Evolutionary conservation across 306 rosid genomes (phyloP).

Genomic region (Heteromeles arbutifolia): DNA sequence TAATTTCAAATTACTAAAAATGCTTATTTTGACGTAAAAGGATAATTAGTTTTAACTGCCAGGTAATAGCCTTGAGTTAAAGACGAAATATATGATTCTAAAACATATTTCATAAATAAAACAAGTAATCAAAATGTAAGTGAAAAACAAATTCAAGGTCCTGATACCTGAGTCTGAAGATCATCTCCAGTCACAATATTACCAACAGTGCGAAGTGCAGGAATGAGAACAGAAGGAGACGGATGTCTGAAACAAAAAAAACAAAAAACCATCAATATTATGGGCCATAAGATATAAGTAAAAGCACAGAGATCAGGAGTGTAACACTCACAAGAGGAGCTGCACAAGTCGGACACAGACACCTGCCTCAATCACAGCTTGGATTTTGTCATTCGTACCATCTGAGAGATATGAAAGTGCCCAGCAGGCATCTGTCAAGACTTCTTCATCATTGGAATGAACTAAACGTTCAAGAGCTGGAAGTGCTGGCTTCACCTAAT

Average conservation of each 20-base stretch:
- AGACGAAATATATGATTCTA: not conserved
- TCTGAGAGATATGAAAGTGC: conserved; percentile 87
- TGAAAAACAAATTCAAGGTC: not conserved
- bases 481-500: conserved; percentile 84
- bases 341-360: conserved; percentile 69
- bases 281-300: not conserved
- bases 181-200: conserved; percentile 94
- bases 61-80: not conserved
- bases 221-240: conserved; percentile 79
- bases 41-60: not conserved
- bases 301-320: not conserved
- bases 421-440: conserved; percentile 90
- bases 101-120: not conserved
- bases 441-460: conserved; percentile 88
- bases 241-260: conserved; percentile 53
- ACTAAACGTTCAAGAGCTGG: conserved; percentile 86
- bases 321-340: conserved; percentile 68
- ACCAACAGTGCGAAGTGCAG: conserved; percentile 93
- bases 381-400: conserved; percentile 90
- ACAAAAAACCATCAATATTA: not conserved
- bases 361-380: conserved; percentile 88
- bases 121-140: not conserved
- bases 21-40: not conserved
- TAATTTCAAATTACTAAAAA: not conserved
- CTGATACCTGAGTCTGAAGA: conserved; percentile 72